Conservation (phyloP, 345 rosid genomes). For the Syzygium aqueum region DNA sequence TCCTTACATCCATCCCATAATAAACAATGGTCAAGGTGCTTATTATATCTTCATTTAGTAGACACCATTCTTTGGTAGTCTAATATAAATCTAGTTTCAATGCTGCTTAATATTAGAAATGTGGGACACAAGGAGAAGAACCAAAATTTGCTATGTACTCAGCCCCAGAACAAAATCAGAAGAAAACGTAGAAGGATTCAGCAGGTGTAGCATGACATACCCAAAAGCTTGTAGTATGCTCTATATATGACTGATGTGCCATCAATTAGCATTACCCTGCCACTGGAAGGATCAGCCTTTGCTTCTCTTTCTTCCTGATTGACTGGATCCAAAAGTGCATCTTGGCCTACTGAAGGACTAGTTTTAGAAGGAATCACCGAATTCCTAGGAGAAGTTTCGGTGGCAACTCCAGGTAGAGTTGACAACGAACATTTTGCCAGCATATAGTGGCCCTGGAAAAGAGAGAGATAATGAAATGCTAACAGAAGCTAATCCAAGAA, state of each 20-base stretch:
- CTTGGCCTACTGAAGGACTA: conserved; percentile 12
- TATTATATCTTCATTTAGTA: background rate
- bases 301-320: conserved; percentile 24
- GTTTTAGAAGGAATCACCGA: conserved; percentile 17
- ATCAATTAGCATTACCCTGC: conserved; percentile 92
- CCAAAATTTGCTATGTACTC: background rate
- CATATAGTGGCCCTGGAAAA: conserved; percentile 39
- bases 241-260: conserved; percentile 90
- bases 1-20: background rate
- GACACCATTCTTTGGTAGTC: background rate
- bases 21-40: background rate
- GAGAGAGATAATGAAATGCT: background rate
- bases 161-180: background rate
- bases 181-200: background rate
- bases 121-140: background rate
- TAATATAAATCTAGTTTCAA: background rate
- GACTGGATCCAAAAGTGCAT: conserved; percentile 9
- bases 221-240: conserved; percentile 93
- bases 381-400: conserved; percentile 16
- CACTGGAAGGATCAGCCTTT: conserved; percentile 30
- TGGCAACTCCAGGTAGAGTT: conserved; percentile 14
- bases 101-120: background rate
- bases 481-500: background rate
- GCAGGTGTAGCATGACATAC: conserved; percentile 20
- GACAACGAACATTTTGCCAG: conserved; percentile 18